A percentile compares a stretch with the other conserved stretches of the same genome.
These are phyloP conservation scores for Fusarium sp. DNA, from an alignment of 2,329 filamentous ascomycete genomes.

Conservation along the genomic window DNA sequence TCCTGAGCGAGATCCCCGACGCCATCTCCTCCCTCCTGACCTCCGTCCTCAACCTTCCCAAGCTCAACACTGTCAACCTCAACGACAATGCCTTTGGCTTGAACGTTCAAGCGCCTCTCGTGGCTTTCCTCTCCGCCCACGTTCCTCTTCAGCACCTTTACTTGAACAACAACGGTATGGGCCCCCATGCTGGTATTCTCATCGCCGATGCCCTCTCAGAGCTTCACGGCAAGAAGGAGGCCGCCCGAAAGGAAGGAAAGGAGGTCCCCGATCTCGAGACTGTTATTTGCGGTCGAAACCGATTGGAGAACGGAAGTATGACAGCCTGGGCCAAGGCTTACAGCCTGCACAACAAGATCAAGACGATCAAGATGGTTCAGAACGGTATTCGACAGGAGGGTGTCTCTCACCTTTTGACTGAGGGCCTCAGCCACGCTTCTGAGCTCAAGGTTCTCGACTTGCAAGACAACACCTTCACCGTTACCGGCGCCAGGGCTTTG, in stretches of 20 bases:
- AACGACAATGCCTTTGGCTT: conserved; percentile 98
- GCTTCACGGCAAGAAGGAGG: conserved; percentile 86
- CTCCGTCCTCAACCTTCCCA: conserved; percentile 85
- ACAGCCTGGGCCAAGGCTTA: conserved; percentile 91
- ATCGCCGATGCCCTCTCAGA: conserved; percentile 88
- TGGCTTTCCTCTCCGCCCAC: conserved; percentile 90
- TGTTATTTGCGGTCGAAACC: conserved; percentile 96
- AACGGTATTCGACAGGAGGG: conserved; percentile 97
- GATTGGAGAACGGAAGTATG: conserved; percentile 97
- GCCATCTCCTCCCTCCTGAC: conserved; percentile 88
- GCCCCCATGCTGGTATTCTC: conserved; percentile 88
- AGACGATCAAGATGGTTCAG: conserved; percentile 95
- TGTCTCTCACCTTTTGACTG: conserved; percentile 81
- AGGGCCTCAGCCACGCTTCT: conserved; percentile 79
- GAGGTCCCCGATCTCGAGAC: conserved; percentile 89
- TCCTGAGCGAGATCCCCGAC: conserved; percentile 92
- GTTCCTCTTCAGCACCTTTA: conserved; percentile 92
- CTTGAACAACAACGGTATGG: conserved; percentile 98
- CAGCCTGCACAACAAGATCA: conserved; percentile 83
- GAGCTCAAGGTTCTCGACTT: conserved; percentile 84
- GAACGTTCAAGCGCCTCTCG: conserved; percentile 91
- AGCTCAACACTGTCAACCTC: conserved; percentile 91
- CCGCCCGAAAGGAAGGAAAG: conserved; percentile 77
- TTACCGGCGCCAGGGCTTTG: conserved; percentile 81
- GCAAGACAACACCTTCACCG: conserved; percentile 97